Evolutionary conservation across 495 filamentous ascomycete genomes (phyloP).

Genomic region (Durotheca rogersii): DNA sequence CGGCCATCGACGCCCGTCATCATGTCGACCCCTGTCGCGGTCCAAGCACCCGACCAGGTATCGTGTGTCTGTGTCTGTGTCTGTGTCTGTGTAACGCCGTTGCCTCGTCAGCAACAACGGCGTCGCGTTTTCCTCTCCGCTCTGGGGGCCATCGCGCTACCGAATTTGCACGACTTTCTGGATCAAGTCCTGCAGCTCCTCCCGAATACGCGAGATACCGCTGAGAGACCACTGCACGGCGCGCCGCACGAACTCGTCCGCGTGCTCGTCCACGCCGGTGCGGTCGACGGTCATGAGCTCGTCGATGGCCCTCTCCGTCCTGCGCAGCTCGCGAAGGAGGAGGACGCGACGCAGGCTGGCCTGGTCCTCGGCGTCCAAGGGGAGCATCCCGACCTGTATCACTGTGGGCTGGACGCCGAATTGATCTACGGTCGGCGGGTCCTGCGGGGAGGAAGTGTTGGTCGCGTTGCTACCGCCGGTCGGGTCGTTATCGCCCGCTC

Average conservation of each 20-base stretch:
- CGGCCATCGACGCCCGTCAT: no score
- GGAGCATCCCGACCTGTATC: conserved; percentile 12
- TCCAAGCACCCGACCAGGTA: no score
- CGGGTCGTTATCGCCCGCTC: no score
- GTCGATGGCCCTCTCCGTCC: conserved; percentile 6
- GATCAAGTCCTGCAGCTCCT: conserved; percentile 4
- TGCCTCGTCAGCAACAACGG: no score
- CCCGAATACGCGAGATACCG: conserved; percentile 2
- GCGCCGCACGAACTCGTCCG: not conserved
- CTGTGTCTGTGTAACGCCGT: no score
- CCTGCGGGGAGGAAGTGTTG: not conserved
- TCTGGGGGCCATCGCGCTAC: no score
- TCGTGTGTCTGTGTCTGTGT: no score
- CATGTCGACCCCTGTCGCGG: no score
- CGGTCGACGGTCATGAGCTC: conserved; percentile 12
- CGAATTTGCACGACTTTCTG: no score
- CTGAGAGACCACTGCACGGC: conserved; percentile 9
- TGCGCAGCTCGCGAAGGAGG: conserved; percentile 8
- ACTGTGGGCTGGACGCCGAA: conserved; percentile 3
- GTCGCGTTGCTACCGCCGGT: no score
- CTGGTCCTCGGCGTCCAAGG: conserved; percentile 16
- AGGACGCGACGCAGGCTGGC: conserved; percentile 3
- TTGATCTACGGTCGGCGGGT: not conserved
- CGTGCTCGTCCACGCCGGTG: conserved; percentile 6
- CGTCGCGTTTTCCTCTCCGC: no score